These are phyloP conservation scores for Cladosporium cucumerinum DNA, from an alignment of 2,329 filamentous ascomycete species.

Conservation along the genomic window DNA sequence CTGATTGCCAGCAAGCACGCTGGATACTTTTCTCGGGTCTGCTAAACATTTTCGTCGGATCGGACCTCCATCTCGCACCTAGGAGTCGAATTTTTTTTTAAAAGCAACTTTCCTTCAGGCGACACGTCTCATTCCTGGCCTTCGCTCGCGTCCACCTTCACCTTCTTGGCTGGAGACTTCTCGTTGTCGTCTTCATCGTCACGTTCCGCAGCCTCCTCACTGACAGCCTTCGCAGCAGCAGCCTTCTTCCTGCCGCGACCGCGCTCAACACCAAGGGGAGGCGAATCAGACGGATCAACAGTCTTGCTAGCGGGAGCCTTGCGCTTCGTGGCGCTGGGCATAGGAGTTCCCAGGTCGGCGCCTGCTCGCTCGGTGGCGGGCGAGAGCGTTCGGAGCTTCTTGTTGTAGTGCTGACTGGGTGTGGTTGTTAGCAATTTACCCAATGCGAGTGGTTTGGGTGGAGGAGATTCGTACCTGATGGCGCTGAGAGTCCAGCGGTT, in stretches of 20 bases:
- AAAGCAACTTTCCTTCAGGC: background rate
- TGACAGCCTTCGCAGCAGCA: background rate
- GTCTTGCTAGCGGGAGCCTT: background rate
- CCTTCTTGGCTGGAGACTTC: background rate
- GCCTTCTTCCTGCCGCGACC: constrained; percentile 8
- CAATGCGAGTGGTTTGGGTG: background rate
- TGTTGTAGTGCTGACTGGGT: constrained; percentile 15
- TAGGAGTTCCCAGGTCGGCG: background rate
- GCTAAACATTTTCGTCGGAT: background rate
- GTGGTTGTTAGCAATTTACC: background rate
- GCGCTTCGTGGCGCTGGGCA: background rate
- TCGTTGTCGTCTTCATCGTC: background rate
- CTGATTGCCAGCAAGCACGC: no score
- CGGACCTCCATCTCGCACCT: background rate
- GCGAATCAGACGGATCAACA: background rate
- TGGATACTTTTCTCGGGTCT: background rate
- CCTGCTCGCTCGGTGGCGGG: background rate
- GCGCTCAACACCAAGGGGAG: background rate
- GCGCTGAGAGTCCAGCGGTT: constrained; percentile 13
- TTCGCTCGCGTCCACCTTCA: background rate
- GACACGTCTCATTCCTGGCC: background rate
- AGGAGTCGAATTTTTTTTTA: no score
- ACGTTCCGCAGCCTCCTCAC: background rate
- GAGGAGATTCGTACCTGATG: background rate
- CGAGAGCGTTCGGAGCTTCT: constrained; percentile 5